Conservation (phyloP, 2,329 filamentous ascomycete genomes). For the Botryotinia convoluta region DNA sequence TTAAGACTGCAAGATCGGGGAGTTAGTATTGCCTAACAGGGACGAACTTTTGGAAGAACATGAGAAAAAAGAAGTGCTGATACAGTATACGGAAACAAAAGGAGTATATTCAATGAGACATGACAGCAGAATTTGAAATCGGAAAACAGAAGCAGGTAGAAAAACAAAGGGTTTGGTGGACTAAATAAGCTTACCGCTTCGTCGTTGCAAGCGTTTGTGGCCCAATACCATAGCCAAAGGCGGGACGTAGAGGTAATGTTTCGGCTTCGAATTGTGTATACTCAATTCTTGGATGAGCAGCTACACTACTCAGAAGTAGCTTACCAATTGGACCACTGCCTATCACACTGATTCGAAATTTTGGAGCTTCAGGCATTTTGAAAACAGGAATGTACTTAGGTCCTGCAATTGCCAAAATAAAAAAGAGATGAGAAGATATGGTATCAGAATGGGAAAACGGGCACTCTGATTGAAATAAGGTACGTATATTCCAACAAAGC, state of each 20-base stretch:
- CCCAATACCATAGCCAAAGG: conserved; percentile 22
- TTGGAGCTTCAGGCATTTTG: conserved; percentile 1
- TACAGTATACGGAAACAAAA: not conserved
- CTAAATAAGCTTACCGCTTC: not conserved
- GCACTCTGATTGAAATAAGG: not conserved
- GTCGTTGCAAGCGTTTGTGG: conserved; percentile 16
- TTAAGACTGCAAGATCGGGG: conserved; percentile 15
- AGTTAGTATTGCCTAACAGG: not conserved
- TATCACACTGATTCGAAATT: conserved; percentile 23
- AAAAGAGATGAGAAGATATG: not conserved
- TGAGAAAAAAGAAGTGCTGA: not conserved
- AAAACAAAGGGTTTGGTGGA: not conserved
- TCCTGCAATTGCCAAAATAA: not conserved
- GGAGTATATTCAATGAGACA: not conserved
- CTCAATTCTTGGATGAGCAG: conserved; percentile 19
- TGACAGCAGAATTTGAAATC: not conserved
- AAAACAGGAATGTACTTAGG: not conserved
- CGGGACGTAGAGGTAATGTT: conserved; percentile 20
- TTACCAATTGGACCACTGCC: conserved; percentile 23
- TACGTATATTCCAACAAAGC: not conserved
- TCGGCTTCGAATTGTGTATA: conserved; percentile 21
- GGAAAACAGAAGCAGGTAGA: not conserved
- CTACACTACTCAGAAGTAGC: conserved; percentile 19
- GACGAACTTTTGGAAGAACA: not conserved
- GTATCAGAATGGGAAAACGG: not conserved